Percentiles rank a stretch among this genome's conserved stretches.
Conservation (phyloP, 2,329 filamentous ascomycete species). For the Chaetomium sp. region DNA sequence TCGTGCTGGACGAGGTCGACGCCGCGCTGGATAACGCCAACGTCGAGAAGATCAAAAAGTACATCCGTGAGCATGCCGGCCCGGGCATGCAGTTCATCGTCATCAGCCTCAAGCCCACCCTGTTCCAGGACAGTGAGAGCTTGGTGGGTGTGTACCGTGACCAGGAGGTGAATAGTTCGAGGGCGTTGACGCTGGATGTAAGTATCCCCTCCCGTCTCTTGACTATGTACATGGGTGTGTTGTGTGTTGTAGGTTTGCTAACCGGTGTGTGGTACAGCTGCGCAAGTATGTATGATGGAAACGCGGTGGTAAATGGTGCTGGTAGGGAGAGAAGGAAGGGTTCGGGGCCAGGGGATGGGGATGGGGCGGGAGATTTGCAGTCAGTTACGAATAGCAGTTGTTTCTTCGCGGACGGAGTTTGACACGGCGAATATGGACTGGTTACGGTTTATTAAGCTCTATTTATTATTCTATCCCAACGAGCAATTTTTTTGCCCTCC, state of each 20-base stretch:
- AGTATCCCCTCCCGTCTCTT: slow-evolving; percentile 49
- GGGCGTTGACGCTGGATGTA: slow-evolving; percentile 92
- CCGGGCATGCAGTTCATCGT: slow-evolving; percentile 99
- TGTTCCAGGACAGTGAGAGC: slow-evolving; percentile 96
- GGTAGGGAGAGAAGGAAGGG: not conserved
- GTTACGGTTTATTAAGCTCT: slow-evolving; percentile 11
- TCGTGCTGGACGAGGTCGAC: slow-evolving; percentile 97
- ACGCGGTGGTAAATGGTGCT: not conserved
- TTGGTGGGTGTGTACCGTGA: slow-evolving; percentile 95
- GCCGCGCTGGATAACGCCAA: slow-evolving; percentile 98
- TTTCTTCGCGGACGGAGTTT: slow-evolving; percentile 5
- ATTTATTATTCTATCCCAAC: slow-evolving; percentile 20
- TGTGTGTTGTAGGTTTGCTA: slow-evolving; percentile 11
- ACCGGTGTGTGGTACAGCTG: slow-evolving; percentile 16
- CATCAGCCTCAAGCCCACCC: slow-evolving; percentile 90
- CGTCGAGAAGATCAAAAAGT: slow-evolving; percentile 93
- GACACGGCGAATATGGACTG: slow-evolving; percentile 17
- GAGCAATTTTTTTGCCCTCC: slow-evolving; percentile 4
- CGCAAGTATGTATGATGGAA: slow-evolving; percentile 13
- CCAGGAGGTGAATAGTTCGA: slow-evolving; percentile 88
- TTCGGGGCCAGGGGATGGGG: not conserved
- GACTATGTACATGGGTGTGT: not conserved
- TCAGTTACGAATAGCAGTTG: slow-evolving; percentile 3
- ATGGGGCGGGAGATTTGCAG: not conserved
- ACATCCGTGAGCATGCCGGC: slow-evolving; percentile 89